Evolutionary conservation across 2,329 filamentous ascomycete genomes (phyloP), one percentile per base, ranked within the genome.

Genomic region (Dothistroma pini): DNA sequence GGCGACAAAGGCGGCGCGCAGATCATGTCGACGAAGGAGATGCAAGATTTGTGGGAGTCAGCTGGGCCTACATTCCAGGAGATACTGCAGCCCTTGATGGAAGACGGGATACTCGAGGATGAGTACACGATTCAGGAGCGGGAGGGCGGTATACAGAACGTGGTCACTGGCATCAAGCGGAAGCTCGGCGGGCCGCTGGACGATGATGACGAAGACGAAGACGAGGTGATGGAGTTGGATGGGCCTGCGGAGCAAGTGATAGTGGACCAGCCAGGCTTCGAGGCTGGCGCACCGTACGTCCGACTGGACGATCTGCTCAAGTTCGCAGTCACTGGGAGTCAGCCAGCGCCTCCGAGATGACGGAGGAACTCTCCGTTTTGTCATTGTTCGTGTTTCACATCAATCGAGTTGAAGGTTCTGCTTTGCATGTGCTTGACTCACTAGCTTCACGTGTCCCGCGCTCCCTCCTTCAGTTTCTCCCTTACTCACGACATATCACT

Each of bases 41-140:
- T 87, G 44, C 78, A 82, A 56, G 80, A 82, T 50, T 75, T 89
- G n/a, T 89, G 86, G 86, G 74, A 79, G 9, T 84, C 78, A 77
- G 83, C 81, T 54, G 76, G 80, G 1, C 70, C 77, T n/a, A 77
- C 77, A 59, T 80, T 78, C 49, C 81, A 81, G 51, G 70, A 74
- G 66, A 74, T 77, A 72, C 57, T 63, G 16, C 53, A 51, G 6
- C 64, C 66, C 67, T 73, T 78, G 74, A 19, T 62, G 22, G 64
- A 67, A 7, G 57, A 67, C 10, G 62, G 54, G 16, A 22, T 52
- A 25, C 55, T 66, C 34, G 59, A 58, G n/a, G 87, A 89, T 59
- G 81, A 87, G 59, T 95, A 86, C 73, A 93, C 89, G 1, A 79
- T 84, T 3, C 87, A 88, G 68, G 91, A 95, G 78, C 81, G 84